Percentiles rank a stretch among this genome's conserved stretches.
phyloP scores from a whole-genome alignment of 176 grass and related monocot species.

The Musa beccarii region DNA sequence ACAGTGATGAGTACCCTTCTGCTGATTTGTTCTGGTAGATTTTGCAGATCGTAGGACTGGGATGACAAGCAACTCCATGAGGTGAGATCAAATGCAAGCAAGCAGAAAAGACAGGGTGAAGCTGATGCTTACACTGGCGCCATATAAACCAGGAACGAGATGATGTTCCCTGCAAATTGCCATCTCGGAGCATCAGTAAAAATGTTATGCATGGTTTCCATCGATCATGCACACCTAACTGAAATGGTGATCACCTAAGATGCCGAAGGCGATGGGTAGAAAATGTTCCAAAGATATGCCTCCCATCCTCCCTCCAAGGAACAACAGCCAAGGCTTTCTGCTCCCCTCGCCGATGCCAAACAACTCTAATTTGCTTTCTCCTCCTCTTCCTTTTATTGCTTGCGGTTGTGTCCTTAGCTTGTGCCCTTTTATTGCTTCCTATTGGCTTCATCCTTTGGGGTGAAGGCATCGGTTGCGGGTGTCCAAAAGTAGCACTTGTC shows the following conservation, averaged over 20 bases:
- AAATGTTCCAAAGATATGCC: constrained; percentile 54
- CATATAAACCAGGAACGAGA: constrained; percentile 81
- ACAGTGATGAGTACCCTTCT: constrained; percentile 60
- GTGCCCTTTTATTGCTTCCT: too few species aligned
- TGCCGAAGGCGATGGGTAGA: constrained; percentile 50
- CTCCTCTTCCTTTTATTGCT: not conserved
- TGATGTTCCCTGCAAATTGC: constrained; percentile 49
- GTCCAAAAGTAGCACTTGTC: too few species aligned
- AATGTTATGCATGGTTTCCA: too few species aligned
- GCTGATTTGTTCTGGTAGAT: constrained; percentile 64
- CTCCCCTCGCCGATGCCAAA: constrained; percentile 16
- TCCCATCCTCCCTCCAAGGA: constrained; percentile 23
- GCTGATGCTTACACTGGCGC: constrained; percentile 41
- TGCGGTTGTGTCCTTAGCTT: too few species aligned
- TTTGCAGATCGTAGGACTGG: constrained; percentile 44
- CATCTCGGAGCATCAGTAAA: too few species aligned
- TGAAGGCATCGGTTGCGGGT: too few species aligned
- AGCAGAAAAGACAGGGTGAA: too few species aligned
- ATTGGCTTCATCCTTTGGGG: too few species aligned
- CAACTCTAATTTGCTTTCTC: not conserved
- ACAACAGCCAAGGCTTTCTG: constrained; percentile 10
- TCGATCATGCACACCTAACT: too few species aligned
- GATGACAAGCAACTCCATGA: not conserved
- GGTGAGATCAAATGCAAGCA: not conserved
- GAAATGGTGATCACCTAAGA: constrained; percentile 37